A percentile compares a stretch with the other conserved stretches of the same genome.
These are phyloP conservation scores for Neofusicoccum umdonicola DNA, from an alignment of 2,329 filamentous ascomycete species.

Conservation along the genomic window DNA sequence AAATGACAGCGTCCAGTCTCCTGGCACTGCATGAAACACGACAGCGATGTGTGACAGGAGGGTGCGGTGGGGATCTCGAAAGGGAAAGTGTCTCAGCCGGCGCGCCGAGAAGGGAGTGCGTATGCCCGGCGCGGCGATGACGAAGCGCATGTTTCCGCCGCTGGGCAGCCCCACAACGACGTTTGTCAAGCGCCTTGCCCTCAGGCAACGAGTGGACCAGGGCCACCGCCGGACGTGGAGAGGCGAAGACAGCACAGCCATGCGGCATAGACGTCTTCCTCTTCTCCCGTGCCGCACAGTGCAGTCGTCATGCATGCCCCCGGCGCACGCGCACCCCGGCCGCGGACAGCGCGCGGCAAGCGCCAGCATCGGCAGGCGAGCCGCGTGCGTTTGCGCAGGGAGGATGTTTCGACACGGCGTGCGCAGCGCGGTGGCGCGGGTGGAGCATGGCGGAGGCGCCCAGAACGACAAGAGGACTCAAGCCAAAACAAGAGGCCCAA, in stretches of 20 bases:
- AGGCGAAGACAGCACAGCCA: not conserved
- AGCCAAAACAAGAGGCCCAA: conserved; percentile 2
- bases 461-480: not conserved
- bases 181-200: not conserved
- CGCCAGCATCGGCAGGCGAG: not conserved
- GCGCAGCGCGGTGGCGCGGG: not conserved
- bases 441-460: not conserved
- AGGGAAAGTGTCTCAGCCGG: not conserved
- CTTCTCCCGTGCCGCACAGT: not conserved
- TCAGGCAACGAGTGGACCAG: not conserved
- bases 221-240: not conserved
- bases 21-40: not conserved
- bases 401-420: not conserved
- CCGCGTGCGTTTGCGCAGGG: not conserved
- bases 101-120: not conserved
- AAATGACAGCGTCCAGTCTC: not conserved
- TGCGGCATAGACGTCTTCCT: not conserved
- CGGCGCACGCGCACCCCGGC: not conserved
- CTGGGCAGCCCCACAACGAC: not conserved
- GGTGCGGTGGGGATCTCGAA: not conserved
- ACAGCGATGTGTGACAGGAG: not conserved
- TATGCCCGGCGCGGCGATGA: not conserved
- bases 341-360: not conserved
- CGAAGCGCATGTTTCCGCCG: not conserved
- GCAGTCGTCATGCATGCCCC: not conserved